A percentile compares a stretch with the other conserved stretches of the same genome.
Evolutionary conservation across 2,329 filamentous ascomycete genomes (phyloP).

Genomic region (Botrytis fabae): DNA sequence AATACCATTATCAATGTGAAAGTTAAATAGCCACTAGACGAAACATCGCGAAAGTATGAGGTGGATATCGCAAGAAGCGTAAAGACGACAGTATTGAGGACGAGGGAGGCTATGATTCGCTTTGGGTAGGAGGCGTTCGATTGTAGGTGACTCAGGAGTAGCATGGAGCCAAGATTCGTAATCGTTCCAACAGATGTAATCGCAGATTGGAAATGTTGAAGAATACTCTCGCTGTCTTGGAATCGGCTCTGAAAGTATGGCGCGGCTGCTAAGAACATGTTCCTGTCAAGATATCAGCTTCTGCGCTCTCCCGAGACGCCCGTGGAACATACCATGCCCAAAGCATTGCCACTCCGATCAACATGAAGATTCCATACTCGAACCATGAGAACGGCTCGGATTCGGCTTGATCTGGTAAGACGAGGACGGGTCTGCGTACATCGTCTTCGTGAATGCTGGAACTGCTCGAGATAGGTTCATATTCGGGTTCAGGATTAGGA

Average conservation of each 20-base stretch:
- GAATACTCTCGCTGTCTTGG: constrained; percentile 65
- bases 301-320: constrained; percentile 19
- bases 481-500: constrained; percentile 31
- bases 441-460: constrained; percentile 23
- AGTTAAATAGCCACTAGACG: constrained; percentile 68
- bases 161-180: constrained; percentile 75
- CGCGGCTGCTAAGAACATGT: constrained; percentile 95
- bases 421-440: constrained; percentile 25
- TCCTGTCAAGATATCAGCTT: constrained; percentile 55
- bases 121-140: constrained; percentile 81
- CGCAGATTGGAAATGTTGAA: constrained; percentile 82
- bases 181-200: constrained; percentile 85
- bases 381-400: constrained; percentile 72
- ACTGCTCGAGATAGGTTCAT: constrained; percentile 33
- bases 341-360: constrained; percentile 90
- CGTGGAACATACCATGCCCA: constrained; percentile 81
- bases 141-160: constrained; percentile 78
- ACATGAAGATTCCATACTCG: constrained; percentile 81
- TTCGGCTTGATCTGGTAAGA: constrained; percentile 26
- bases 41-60: constrained; percentile 60
- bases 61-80: constrained; percentile 79
- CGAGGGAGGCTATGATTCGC: constrained; percentile 75
- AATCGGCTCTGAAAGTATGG: constrained; percentile 92
- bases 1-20: constrained; percentile 85
- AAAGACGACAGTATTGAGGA: constrained; percentile 77